These are phyloP conservation scores for Pseudogymnoascus sp. DNA, from an alignment of 2,329 filamentous ascomycete genomes.

Conservation along the genomic window DNA sequence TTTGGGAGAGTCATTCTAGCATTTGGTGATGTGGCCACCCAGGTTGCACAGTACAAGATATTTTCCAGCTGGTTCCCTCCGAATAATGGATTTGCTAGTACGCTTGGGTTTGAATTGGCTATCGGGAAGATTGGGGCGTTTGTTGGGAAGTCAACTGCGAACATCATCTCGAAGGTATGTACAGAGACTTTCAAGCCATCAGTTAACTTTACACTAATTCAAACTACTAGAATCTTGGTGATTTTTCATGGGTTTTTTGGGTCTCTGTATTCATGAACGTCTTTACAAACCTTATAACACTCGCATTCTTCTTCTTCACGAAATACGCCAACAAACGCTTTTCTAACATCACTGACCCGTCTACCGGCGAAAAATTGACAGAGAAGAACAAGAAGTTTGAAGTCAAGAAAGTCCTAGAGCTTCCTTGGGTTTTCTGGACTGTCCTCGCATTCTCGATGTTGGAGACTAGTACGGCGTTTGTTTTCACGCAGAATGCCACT, in stretches of 20 bases:
- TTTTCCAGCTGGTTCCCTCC: constrained; percentile 59
- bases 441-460: constrained; percentile 48
- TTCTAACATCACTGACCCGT: constrained; percentile 40
- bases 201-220: neutral
- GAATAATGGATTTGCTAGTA: constrained; percentile 52
- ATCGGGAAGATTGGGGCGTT: constrained; percentile 54
- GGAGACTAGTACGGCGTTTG: constrained; percentile 45
- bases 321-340: constrained; percentile 41
- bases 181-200: neutral
- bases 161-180: constrained; percentile 42
- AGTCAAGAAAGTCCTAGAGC: constrained; percentile 42
- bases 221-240: constrained; percentile 39
- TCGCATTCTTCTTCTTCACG: constrained; percentile 48
- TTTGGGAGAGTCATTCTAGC: constrained; percentile 46
- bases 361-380: constrained; percentile 50
- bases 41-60: constrained; percentile 56
- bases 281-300: constrained; percentile 49
- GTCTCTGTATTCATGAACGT: constrained; percentile 54
- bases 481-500: constrained; percentile 51
- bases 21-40: constrained; percentile 54
- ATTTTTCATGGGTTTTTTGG: constrained; percentile 57
- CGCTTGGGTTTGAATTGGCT: constrained; percentile 50
- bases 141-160: constrained; percentile 51
- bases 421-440: constrained; percentile 54
- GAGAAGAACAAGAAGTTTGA: constrained; percentile 53